Conservation (phyloP, 2,329 filamentous ascomycete species). For the Botryosphaeria agaves region DNA sequence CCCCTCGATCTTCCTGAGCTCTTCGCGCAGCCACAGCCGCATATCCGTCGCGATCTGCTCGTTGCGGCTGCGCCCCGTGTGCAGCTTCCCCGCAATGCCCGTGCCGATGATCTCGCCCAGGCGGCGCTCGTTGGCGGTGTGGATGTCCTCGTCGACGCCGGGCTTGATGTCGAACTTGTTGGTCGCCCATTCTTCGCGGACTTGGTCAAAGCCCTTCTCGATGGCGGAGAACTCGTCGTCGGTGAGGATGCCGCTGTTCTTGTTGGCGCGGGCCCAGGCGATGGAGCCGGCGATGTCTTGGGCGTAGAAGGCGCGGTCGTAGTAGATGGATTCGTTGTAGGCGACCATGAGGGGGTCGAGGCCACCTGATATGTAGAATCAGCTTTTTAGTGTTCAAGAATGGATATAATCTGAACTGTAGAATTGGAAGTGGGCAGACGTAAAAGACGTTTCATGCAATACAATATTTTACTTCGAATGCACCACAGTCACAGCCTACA, state of each 20-base stretch:
- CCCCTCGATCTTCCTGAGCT: constrained; percentile 50
- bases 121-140: constrained; percentile 35
- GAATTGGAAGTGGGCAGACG: too few relatives aligned
- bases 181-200: constrained; percentile 32
- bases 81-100: constrained; percentile 71
- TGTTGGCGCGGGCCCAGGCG: constrained; percentile 67
- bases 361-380: too few relatives aligned
- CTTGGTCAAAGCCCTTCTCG: constrained; percentile 48
- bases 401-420: too few relatives aligned
- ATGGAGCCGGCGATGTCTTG: constrained; percentile 69
- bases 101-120: constrained; percentile 72
- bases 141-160: constrained; percentile 34
- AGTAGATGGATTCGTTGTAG: constrained; percentile 70
- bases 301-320: constrained; percentile 60
- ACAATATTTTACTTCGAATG: too few relatives aligned
- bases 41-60: constrained; percentile 85
- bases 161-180: constrained; percentile 27
- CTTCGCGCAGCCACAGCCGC: constrained; percentile 71
- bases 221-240: constrained; percentile 56
- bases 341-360: constrained; percentile 74
- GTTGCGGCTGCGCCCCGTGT: constrained; percentile 74
- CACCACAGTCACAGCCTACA: too few relatives aligned
- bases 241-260: constrained; percentile 56
- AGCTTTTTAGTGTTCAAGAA: too few relatives aligned
- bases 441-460: too few relatives aligned